Evolutionary conservation across 371 early-diverging fungal genomes (phyloP), one percentile per base, ranked within the genome.

Genomic region (Mortierella sp.): DNA sequence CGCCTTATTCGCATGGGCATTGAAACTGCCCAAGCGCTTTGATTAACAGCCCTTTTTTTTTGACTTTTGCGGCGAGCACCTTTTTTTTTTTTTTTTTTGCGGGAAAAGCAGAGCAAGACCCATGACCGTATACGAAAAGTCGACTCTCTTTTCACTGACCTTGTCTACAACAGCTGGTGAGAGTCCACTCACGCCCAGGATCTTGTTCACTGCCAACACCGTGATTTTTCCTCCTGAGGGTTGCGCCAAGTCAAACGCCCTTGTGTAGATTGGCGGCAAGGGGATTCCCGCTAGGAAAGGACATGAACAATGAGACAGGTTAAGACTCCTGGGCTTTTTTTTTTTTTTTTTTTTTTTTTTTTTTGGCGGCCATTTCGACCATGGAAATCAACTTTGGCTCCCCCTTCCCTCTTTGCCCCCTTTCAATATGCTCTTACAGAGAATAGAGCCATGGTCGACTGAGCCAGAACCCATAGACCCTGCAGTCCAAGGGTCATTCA

Each of bases 251-350:
- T 84, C 81, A 65, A 87, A 92, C 4, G 87, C 85, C 7, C 85
- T 86, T 4, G 77, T 86, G 68, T 87, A 90, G 60, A 90, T 83
- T 18, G 84, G 81, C 45, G 89, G 88, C 48, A 88, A 72, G 47
- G 85, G 81, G 44, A 85, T 80, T 47, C 89, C 89, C 66, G 85
- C 89, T 89, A 48, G n/a, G 14, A 56, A 21, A n/a, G 57, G n/a
- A 37, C 25, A 53, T 21, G 15, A 50, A 60, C 12, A 70, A 65
- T n/a, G n/a, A 60, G 56, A 57, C 15, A 46, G 21, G 14, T 23
- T 6, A 16, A 37, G 3, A 19, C 1, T n/a, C n/a, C n/a, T n/a
- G n/a, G n/a, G n/a, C n/a, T 58, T 57, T 16, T 37, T 37, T 37
- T 37, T 43, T 60, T 51, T 65, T 70, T 80, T 37, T 37, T 37